phyloP scores from a whole-genome alignment of 352 stramenopile genomes.

The Pythium aristosporum region DNA sequence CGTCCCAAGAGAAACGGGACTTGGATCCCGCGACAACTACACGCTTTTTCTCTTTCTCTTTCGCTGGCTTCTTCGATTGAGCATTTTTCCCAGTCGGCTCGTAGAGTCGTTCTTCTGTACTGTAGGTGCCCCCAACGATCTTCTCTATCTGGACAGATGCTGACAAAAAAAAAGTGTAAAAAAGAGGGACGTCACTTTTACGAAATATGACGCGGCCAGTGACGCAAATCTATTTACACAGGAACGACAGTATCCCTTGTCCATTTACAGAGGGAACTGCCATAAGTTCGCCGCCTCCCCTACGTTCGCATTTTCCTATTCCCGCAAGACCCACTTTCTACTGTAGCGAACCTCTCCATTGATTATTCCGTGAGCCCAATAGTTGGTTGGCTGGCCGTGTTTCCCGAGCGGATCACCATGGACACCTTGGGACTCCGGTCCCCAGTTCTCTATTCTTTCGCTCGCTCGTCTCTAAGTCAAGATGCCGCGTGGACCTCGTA shows the following conservation, averaged over 20 bases:
- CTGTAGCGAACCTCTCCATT: background rate
- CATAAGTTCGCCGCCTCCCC: background rate
- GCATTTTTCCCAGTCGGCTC: no score
- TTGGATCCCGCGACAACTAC: no score
- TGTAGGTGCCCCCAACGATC: no score
- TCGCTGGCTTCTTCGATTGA: no score
- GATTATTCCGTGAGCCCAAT: background rate
- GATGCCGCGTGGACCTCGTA: conserved; percentile 86
- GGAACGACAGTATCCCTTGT: background rate
- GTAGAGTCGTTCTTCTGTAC: no score
- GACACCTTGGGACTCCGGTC: background rate
- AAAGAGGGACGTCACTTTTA: background rate
- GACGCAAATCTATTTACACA: background rate
- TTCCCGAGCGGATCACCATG: background rate
- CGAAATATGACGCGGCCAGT: background rate
- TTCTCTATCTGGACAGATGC: background rate
- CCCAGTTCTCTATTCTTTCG: conserved; percentile 36
- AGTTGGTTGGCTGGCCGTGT: conserved; percentile 7
- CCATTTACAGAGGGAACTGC: background rate
- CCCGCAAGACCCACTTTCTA: background rate
- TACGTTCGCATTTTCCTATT: background rate
- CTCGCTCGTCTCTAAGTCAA: conserved; percentile 16
- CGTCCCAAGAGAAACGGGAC: no score
- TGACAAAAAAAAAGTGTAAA: background rate
- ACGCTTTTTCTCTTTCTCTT: no score